phyloP scores from a whole-genome alignment of 2,329 filamentous ascomycete genomes.

The Fusarium lyarnte region DNA sequence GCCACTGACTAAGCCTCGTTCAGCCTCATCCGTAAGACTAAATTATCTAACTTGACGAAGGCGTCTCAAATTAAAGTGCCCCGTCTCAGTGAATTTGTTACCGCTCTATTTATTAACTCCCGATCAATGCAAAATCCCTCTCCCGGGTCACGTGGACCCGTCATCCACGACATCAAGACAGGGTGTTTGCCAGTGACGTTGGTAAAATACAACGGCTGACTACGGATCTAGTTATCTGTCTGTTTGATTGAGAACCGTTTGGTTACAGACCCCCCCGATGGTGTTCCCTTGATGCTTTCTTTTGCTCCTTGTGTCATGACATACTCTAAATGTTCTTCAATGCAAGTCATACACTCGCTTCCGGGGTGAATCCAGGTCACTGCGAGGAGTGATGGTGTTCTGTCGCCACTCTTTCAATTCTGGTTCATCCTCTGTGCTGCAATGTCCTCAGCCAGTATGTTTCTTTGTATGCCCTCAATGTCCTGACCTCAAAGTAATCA shows the following conservation, averaged over 20 bases:
- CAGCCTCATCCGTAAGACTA: neutral
- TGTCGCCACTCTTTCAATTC: neutral
- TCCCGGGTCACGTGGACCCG: slow-evolving; percentile 12
- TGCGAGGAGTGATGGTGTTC: neutral
- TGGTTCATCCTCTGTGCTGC: neutral
- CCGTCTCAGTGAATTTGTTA: neutral
- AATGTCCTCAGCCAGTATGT: neutral
- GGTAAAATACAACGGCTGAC: neutral
- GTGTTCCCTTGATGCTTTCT: neutral
- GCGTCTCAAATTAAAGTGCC: slow-evolving; percentile 16
- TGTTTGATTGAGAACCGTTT: neutral
- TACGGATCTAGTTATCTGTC: neutral
- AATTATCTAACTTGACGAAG: slow-evolving; percentile 1
- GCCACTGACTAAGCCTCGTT: neutral
- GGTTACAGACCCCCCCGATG: neutral
- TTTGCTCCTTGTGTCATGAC: neutral
- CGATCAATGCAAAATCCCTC: neutral
- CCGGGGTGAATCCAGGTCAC: neutral
- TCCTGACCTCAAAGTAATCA: neutral
- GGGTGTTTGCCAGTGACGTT: neutral
- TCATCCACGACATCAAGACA: neutral
- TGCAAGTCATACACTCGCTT: neutral
- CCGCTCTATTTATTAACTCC: neutral
- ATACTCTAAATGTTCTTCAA: neutral
- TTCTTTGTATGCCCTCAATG: neutral